Percentiles rank a stretch among this genome's conserved stretches.
phyloP scores from a whole-genome alignment of 345 rosid genomes.

The Hibiscus syriacus region DNA sequence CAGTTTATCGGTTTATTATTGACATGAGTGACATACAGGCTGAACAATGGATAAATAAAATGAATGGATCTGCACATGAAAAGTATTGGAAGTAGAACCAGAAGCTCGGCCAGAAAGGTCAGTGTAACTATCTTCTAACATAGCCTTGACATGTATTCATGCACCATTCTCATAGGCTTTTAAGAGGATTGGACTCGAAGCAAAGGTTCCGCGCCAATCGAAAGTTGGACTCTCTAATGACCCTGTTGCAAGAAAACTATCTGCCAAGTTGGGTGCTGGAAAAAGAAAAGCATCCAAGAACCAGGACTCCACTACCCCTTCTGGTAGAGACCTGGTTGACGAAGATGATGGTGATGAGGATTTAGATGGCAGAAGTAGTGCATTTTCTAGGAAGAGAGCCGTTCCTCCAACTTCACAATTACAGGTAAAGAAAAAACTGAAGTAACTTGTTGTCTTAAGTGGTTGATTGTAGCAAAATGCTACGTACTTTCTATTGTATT shows the following conservation, averaged over 20 bases:
- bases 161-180: neutral
- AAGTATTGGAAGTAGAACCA: constrained; percentile 30
- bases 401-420: constrained; percentile 17
- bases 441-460: neutral
- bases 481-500: neutral
- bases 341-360: constrained; percentile 33
- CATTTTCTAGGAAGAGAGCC: constrained; percentile 28
- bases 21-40: constrained; percentile 34
- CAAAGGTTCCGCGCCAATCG: constrained; percentile 33
- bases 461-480: neutral
- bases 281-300: constrained; percentile 40
- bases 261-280: constrained; percentile 46
- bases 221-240: constrained; percentile 33
- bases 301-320: constrained; percentile 15
- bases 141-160: neutral
- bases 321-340: constrained; percentile 10
- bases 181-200: constrained; percentile 61
- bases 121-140: neutral
- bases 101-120: constrained; percentile 47
- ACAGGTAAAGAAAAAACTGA: constrained; percentile 3
- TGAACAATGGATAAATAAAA: constrained; percentile 59
- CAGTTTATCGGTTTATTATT: neutral
- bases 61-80: constrained; percentile 39
- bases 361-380: constrained; percentile 30
- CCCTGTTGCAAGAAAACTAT: constrained; percentile 51